phyloP scores from a whole-genome alignment of 2,329 filamentous ascomycete genomes.

The Mycocentrospora acerina region DNA sequence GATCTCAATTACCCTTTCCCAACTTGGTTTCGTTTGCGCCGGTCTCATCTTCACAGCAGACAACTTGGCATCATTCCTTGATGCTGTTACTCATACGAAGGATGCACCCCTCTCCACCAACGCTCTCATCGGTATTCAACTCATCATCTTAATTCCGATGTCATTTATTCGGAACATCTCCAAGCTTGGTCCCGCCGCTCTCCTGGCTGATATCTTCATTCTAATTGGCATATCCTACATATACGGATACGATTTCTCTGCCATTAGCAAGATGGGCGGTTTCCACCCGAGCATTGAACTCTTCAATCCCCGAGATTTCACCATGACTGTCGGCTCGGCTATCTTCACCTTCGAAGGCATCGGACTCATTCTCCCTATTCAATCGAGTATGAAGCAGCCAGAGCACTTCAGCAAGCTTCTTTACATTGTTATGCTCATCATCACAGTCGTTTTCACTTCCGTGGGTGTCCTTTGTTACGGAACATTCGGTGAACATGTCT shows the following conservation, averaged over 20 bases:
- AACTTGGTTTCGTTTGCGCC: slow-evolving; percentile 76
- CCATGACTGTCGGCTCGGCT: slow-evolving; percentile 69
- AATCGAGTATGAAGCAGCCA: slow-evolving; percentile 72
- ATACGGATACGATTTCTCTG: slow-evolving; percentile 67
- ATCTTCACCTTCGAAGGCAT: slow-evolving; percentile 82
- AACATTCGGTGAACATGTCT: slow-evolving; percentile 68
- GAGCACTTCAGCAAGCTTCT: slow-evolving; percentile 67
- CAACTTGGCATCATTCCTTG: slow-evolving; percentile 67
- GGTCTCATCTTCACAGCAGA: slow-evolving; percentile 78
- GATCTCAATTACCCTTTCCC: slow-evolving; percentile 69
- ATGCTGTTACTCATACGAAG: slow-evolving; percentile 58
- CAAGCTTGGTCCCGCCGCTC: slow-evolving; percentile 68
- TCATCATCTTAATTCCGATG: slow-evolving; percentile 65
- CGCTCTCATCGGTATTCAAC: slow-evolving; percentile 65
- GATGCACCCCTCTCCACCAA: slow-evolving; percentile 55
- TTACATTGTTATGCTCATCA: slow-evolving; percentile 69
- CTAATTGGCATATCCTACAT: slow-evolving; percentile 71
- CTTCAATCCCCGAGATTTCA: slow-evolving; percentile 70
- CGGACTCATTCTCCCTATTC: slow-evolving; percentile 73
- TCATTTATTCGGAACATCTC: slow-evolving; percentile 73
- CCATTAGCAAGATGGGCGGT: slow-evolving; percentile 56
- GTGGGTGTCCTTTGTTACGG: slow-evolving; percentile 74
- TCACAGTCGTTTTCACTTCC: slow-evolving; percentile 71
- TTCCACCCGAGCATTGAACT: slow-evolving; percentile 63
- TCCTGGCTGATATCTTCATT: slow-evolving; percentile 73